Evolutionary conservation across 768 basidiomycete species (phyloP).

Genomic region (Cubamyces lactineus): DNA sequence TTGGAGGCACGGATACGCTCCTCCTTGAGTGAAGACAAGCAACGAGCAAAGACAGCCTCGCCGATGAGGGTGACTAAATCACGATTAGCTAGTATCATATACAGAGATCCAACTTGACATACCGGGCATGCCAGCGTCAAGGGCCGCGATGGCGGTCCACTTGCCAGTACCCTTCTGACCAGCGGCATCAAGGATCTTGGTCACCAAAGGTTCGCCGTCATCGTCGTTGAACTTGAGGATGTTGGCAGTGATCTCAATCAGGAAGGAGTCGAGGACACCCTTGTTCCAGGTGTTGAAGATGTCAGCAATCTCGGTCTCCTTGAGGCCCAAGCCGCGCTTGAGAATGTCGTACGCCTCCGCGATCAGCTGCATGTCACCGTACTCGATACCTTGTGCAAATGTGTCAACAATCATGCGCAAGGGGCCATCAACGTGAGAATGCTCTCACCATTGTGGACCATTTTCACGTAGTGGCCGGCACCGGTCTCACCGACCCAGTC

Average conservation of each 20-base stretch:
- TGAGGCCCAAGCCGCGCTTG: conserved; percentile 89
- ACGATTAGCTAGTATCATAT: conserved; percentile 9
- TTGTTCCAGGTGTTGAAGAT: conserved; percentile 97
- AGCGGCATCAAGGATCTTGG: conserved; percentile 94
- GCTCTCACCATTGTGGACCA: conserved; percentile 91
- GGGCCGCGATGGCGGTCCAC: conserved; percentile 97
- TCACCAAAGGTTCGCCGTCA: conserved; percentile 88
- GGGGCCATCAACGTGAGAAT: conserved; percentile 22
- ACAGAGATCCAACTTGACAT: conserved; percentile 30
- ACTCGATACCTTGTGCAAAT: conserved; percentile 83
- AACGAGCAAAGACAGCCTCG: conserved; percentile 98
- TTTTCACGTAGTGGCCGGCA: conserved; percentile 98
- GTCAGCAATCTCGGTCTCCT: conserved; percentile 88
- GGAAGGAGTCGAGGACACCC: conserved; percentile 99
- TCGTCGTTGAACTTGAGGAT: conserved; percentile 97
- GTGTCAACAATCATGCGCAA: conserved; percentile 8
- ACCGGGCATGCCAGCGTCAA: conserved; percentile 91
- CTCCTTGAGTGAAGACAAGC: conserved; percentile 94
- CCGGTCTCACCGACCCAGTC: conserved; percentile 99
- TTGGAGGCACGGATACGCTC: conserved; percentile 95
- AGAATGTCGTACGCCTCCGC: conserved; percentile 99
- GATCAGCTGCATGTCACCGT: conserved; percentile 99
- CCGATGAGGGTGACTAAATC: conserved; percentile 92
- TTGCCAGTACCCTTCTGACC: conserved; percentile 99
- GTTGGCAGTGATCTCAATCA: conserved; percentile 97